phyloP scores from a whole-genome alignment of 2,329 filamentous ascomycete genomes.

The Didymellaceae sp. region DNA sequence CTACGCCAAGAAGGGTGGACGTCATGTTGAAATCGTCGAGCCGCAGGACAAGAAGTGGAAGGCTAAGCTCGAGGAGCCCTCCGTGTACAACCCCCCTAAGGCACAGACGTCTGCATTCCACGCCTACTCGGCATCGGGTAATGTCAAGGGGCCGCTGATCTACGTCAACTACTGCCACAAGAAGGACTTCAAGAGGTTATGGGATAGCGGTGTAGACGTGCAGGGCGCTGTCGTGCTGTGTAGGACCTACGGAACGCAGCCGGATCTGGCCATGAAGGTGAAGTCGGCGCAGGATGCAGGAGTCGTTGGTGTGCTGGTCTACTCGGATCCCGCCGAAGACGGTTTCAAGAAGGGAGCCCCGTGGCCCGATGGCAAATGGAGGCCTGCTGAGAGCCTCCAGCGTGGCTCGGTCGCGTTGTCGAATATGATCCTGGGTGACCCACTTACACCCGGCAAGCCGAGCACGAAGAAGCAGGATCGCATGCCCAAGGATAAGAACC shows the following conservation, averaged over 20 bases:
- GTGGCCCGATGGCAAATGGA: conserved; percentile 78
- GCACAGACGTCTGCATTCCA: conserved; percentile 81
- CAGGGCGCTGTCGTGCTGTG: conserved; percentile 85
- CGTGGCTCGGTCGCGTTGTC: conserved; percentile 80
- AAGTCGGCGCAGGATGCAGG: conserved; percentile 88
- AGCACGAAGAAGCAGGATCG: conserved; percentile 71
- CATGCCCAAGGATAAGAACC: conserved; percentile 71
- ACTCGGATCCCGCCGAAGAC: conserved; percentile 87
- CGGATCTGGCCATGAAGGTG: conserved; percentile 79
- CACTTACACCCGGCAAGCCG: conserved; percentile 87
- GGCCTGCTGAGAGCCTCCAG: conserved; percentile 83
- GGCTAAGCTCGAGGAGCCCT: conserved; percentile 82
- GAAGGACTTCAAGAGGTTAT: conserved; percentile 78
- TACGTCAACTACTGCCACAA: conserved; percentile 92
- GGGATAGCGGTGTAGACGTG: conserved; percentile 73
- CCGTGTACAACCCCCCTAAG: conserved; percentile 64
- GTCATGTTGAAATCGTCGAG: conserved; percentile 80
- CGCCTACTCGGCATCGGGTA: conserved; percentile 84
- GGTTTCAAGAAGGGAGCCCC: conserved; percentile 76
- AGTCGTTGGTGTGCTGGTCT: conserved; percentile 86
- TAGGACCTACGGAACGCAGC: conserved; percentile 76
- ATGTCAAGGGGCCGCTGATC: conserved; percentile 83
- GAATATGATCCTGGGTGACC: conserved; percentile 86
- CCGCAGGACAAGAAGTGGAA: conserved; percentile 74
- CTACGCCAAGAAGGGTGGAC: conserved; percentile 79